Base-by-base conservation (phyloP, 73 alveolate species). In the Diophrys appendiculata region DNA sequence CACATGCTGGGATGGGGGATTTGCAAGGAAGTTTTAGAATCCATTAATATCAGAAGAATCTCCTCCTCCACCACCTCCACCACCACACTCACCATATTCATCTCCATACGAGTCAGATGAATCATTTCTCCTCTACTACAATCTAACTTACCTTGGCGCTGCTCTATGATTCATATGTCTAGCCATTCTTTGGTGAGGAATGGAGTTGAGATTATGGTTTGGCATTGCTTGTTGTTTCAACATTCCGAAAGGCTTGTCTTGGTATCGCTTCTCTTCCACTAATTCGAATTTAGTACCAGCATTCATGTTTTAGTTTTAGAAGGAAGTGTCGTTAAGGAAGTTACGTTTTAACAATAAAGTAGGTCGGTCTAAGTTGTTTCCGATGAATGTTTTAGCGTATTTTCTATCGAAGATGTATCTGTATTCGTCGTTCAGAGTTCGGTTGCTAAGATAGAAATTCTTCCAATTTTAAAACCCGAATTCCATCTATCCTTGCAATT, bases 361-460 rank as follows among this genome's bases (percentile, higher is more conserved):
- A 8, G 99, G 99, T 81, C 93, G 86, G 43, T 91, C 98, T 18
- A 96, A 91, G 33, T 97, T 92, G 82, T 92, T 96, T 28, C 99
- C 99, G 70, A 86, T 69, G 56, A 60, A 81, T 76, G 91, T 87
- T 64, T 94, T 94, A 29, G 77, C 82, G 64, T 88, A 78, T 84
- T 89, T 94, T 78, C 99, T 89, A 52, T 96, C 96, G 53, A 96
- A 76, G 52, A 93, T 97, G 78, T 96, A 96, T 90, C 94, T 91
- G 70, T 83, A 81, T 80, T 95, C 99, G 70, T 95, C 99, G 64
- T 84, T 83, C 34, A 84, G 86, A 5, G 79, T 76, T 83, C 93
- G 82, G 74, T 90, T 80, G 22, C 88, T 75, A 80, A 90, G 69
- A 80, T 86, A 93, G 69, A 84, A 79, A 83, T 93, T 93, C 89